Evolutionary conservation across 2,329 filamentous ascomycete species (phyloP), one percentile per base, ranked within the genome.

Genomic region (Penicillium olsonii): DNA sequence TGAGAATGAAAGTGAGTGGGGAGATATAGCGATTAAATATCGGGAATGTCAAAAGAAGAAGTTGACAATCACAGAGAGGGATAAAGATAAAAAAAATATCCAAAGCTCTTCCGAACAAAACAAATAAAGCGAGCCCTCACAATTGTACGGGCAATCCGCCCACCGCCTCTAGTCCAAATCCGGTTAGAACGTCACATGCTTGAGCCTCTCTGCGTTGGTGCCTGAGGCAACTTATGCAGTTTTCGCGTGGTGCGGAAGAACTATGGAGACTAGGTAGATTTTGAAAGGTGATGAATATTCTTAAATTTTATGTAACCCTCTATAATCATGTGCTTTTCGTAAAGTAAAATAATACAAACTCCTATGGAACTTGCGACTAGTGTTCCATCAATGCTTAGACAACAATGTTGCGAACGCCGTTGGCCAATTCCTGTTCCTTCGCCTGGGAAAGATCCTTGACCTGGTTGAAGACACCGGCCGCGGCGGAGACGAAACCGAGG

Each of bases 401-500:
- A 49, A 55, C 42, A 37, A 55, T 55, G 44, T 51, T 51, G 37
- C 40, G 38, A 34, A 55, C 44, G 24, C 53, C 51, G 20, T 54
- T 55, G 22, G 42, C 47, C 35, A 55, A 41, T 15, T 55, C 53
- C 11, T 43, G 42, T 40, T 55, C 53, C 24, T 46, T 50, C 10
- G 39, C 50, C 33, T 53, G 53, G 11, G 53, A 53, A 29, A 53
- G 15, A 20, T 26, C 26, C 26, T 39, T 34, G 34, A 34, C 41
- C 37, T 47, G 34, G 20, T 53, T 43, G 17, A 57, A 57, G 63
- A 84, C 80, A 10, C 87, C 87, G 2, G 85, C 81, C 42, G 83
- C 84, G 1, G 91, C 88, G 15, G 91, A 90, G 37, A 96, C 81
- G 67, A 96, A 91, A 42, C 91, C 91, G 18, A 95, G 78, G 72